Conservation (phyloP, 495 filamentous ascomycete genomes). For the Penicillium pancosmium region DNA sequence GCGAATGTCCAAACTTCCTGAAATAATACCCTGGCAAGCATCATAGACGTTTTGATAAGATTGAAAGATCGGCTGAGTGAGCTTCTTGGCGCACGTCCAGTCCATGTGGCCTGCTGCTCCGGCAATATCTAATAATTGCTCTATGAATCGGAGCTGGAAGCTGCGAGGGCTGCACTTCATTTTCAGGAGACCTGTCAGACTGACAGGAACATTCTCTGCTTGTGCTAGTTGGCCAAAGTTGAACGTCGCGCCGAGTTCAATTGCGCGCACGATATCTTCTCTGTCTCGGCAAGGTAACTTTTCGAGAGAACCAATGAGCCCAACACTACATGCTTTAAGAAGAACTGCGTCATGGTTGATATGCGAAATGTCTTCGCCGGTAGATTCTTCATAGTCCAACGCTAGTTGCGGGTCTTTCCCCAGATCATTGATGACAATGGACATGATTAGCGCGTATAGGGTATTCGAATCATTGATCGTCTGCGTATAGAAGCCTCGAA, state of each 20-base stretch:
- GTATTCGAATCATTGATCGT: slow-evolving; percentile 23
- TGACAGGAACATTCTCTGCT: slow-evolving; percentile 39
- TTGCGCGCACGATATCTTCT: slow-evolving; percentile 39
- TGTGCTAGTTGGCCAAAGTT: slow-evolving; percentile 46
- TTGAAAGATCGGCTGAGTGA: slow-evolving; percentile 38
- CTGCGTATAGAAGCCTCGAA: slow-evolving; percentile 15
- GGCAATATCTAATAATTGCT: slow-evolving; percentile 41
- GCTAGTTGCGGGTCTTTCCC: slow-evolving; percentile 41
- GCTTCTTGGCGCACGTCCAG: slow-evolving; percentile 35
- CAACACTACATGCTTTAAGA: slow-evolving; percentile 32
- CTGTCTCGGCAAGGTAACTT: slow-evolving; percentile 24
- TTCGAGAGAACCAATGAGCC: slow-evolving; percentile 29
- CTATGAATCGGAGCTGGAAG: slow-evolving; percentile 40
- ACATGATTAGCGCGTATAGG: slow-evolving; percentile 36
- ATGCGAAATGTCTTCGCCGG: slow-evolving; percentile 27
- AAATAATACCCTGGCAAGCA: slow-evolving; percentile 30
- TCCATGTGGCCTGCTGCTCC: slow-evolving; percentile 43
- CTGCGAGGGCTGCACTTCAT: slow-evolving; percentile 28
- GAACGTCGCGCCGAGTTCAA: slow-evolving; percentile 49
- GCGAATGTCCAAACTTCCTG: slow-evolving; percentile 21
- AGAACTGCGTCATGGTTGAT: slow-evolving; percentile 42
- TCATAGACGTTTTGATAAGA: slow-evolving; percentile 33
- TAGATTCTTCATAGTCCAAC: slow-evolving; percentile 25
- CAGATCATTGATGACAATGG: slow-evolving; percentile 42
- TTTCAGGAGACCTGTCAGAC: slow-evolving; percentile 24